phyloP scores from a whole-genome alignment of 164 flowering plant species.

The Dillenia turbinata region DNA sequence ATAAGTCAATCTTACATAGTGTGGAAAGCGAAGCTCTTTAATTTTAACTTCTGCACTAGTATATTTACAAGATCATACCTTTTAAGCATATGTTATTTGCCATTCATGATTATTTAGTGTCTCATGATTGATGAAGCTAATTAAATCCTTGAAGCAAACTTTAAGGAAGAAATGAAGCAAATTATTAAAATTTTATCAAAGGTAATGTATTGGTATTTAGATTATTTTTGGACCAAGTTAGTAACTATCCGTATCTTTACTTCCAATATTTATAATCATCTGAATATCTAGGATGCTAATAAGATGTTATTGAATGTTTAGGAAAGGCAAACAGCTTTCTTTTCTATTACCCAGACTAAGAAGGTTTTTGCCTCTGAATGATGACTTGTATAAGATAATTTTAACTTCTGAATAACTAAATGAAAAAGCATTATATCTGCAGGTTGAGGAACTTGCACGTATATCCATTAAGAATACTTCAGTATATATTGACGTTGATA shows the following conservation, averaged over 20 bases:
- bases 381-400: not conserved
- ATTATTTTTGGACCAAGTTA: not conserved
- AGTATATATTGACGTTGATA: constrained; percentile 86
- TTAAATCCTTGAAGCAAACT: constrained; percentile 82
- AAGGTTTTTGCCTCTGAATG: constrained; percentile 45
- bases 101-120: constrained; percentile 51
- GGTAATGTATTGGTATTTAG: constrained; percentile 30
- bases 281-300: constrained; percentile 11
- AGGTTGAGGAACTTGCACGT: constrained; percentile 95
- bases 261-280: not conserved
- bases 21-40: too few relatives aligned
- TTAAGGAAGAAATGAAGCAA: constrained; percentile 95
- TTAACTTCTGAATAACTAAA: not conserved
- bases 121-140: constrained; percentile 97
- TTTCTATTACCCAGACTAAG: constrained; percentile 94
- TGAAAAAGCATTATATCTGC: constrained; percentile 9
- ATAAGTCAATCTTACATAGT: too few relatives aligned
- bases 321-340: constrained; percentile 90
- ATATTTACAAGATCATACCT: too few relatives aligned
- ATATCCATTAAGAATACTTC: constrained; percentile 75
- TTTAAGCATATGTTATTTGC: too few relatives aligned
- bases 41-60: too few relatives aligned
- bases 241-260: not conserved
- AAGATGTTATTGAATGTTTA: constrained; percentile 27
- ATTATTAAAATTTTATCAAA: constrained; percentile 80